Evolutionary conservation across 164 flowering plant genomes (phyloP), one percentile per base, ranked within the genome.

Genomic region (Cinnamomum micranthum): DNA sequence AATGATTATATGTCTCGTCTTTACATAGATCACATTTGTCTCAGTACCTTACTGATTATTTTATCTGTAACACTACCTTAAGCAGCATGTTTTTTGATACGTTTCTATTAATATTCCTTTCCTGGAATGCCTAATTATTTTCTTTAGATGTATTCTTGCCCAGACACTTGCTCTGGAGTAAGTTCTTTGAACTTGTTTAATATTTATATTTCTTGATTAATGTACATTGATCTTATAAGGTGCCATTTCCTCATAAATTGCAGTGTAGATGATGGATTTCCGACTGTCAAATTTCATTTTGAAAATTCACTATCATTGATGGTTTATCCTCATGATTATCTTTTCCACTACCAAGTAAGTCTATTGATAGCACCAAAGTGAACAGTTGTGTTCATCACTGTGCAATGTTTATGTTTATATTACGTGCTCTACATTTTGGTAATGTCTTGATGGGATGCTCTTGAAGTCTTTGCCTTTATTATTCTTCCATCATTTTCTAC

Each of bases 231-330:
- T 47, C 22, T 33, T 62, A 55, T 19, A 58, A 24, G 28, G 55
- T 19, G 17, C 22, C 35, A 23, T 74, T 50, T 71, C 23, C 47
- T 58, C 51, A 14, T 68, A 22, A 51, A 22, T 64, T 83, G 83
- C 92, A 94, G 97, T 60, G 84, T 94, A 65, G 94, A 92, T 76
- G 86, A 87, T 77, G 92, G 85, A 59, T 94, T 92, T 82, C 97
- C 98, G 24, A 75, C 22, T n/a, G 91, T 94, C 31, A 86, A 75
- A 2, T 85, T 94, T 31, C 80, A 83, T 69, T 94, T 94, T 75
- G 86, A 86, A 10, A 68, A 81, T 65, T 86, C 92, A 47, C 81
- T 92, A 67, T 5, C 80, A 23, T 70, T 92, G 86, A 77, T 77
- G 14, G 89, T 91, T 80, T 80, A 86, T 83, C 95, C 98, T 70